phyloP scores from a whole-genome alignment of 805 yeast species.

The Clavispora phyllophila region DNA sequence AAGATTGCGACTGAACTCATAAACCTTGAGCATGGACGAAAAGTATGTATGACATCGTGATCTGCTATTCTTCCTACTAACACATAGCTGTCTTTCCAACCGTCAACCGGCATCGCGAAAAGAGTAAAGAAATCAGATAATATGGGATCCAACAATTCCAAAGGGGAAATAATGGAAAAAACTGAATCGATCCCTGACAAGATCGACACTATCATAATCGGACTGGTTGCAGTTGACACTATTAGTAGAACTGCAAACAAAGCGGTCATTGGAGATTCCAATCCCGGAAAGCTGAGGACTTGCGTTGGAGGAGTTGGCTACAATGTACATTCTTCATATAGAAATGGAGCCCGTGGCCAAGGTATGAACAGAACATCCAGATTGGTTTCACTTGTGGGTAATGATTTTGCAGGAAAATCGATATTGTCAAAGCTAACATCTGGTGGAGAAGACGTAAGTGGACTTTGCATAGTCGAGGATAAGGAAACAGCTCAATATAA shows the following conservation, averaged over 20 bases:
- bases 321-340: slow-evolving; percentile 67
- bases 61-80: not conserved
- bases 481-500: slow-evolving; percentile 63
- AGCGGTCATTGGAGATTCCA: slow-evolving; percentile 52
- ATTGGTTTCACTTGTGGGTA: slow-evolving; percentile 57
- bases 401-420: slow-evolving; percentile 49
- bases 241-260: slow-evolving; percentile 42
- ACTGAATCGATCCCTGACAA: not conserved
- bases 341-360: slow-evolving; percentile 14
- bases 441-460: slow-evolving; percentile 30
- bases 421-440: slow-evolving; percentile 26
- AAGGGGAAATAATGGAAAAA: too few relatives aligned
- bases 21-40: slow-evolving; percentile 15
- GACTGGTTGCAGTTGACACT: slow-evolving; percentile 74
- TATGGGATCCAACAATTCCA: too few relatives aligned
- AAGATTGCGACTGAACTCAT: slow-evolving; percentile 56
- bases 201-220: slow-evolving; percentile 48
- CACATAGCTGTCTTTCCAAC: slow-evolving; percentile 1
- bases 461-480: slow-evolving; percentile 27
- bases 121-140: not conserved
- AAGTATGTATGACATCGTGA: not conserved
- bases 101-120: not conserved
- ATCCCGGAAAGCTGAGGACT: slow-evolving; percentile 56
- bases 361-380: slow-evolving; percentile 16
- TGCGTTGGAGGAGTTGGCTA: slow-evolving; percentile 83